A percentile compares a stretch with the other conserved stretches of the same genome.
Conservation (phyloP, 176 grass and related monocot genomes). For the Neostapfia colusana region DNA sequence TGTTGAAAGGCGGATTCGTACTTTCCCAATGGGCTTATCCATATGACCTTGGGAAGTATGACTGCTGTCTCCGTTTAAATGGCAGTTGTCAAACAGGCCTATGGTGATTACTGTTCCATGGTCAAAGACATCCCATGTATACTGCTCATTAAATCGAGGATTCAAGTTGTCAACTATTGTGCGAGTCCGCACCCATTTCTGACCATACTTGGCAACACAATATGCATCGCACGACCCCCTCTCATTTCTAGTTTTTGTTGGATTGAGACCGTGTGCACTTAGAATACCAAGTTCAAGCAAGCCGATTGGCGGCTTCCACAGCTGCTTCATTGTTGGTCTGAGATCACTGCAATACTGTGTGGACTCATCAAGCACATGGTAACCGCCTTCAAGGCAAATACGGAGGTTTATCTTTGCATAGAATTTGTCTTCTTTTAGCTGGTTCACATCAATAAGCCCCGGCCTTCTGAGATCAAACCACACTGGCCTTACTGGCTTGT, state of each 20-base stretch:
- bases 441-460: constrained; percentile 55
- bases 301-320: constrained; percentile 84
- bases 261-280: constrained; percentile 60
- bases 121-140: constrained; percentile 88
- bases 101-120: constrained; percentile 88
- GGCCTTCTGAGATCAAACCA: constrained; percentile 72
- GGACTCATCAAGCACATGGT: constrained; percentile 93
- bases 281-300: constrained; percentile 93
- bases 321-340: constrained; percentile 82
- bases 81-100: constrained; percentile 84
- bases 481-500: constrained; percentile 45
- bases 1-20: constrained; percentile 82
- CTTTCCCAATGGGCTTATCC: constrained; percentile 78
- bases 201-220: constrained; percentile 94
- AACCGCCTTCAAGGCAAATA: constrained; percentile 81
- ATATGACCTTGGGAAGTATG: constrained; percentile 30
- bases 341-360: constrained; percentile 89
- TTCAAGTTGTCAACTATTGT: constrained; percentile 64
- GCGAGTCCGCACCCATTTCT: constrained; percentile 92
- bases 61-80: constrained; percentile 42
- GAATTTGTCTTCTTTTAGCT: constrained; percentile 85
- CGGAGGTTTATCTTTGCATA: constrained; percentile 61
- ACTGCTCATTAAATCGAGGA: constrained; percentile 91
- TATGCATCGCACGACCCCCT: constrained; percentile 81
- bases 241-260: constrained; percentile 60